These are phyloP conservation scores for Apophysomyces sp. DNA, from an alignment of 371 early-diverging fungal species.

Conservation along the genomic window DNA sequence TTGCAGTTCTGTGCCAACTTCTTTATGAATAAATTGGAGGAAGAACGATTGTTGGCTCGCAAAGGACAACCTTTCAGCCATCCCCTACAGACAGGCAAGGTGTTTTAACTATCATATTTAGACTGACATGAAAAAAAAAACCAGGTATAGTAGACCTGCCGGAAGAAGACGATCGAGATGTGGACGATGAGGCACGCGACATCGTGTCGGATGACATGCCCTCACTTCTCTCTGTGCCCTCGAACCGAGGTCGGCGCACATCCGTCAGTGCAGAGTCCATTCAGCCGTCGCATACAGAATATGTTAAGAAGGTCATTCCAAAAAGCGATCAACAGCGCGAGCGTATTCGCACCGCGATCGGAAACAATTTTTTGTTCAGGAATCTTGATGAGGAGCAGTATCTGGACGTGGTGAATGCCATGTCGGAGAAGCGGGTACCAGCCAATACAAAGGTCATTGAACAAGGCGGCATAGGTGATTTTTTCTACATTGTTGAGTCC, in stretches of 20 bases:
- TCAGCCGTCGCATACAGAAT: slow-evolving; percentile 82
- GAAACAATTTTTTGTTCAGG: slow-evolving; percentile 90
- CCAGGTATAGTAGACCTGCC: background rate
- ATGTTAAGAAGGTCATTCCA: slow-evolving; percentile 79
- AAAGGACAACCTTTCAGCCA: slow-evolving; percentile 8
- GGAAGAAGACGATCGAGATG: slow-evolving; percentile 20
- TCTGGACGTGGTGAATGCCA: slow-evolving; percentile 93
- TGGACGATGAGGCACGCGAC: slow-evolving; percentile 34
- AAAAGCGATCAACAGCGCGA: slow-evolving; percentile 83
- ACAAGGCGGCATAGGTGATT: slow-evolving; percentile 97
- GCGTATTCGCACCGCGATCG: slow-evolving; percentile 79
- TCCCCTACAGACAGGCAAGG: background rate
- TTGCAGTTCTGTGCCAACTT: slow-evolving; percentile 86
- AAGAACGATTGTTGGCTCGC: slow-evolving; percentile 54
- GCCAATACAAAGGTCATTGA: slow-evolving; percentile 80
- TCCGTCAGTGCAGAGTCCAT: slow-evolving; percentile 97
- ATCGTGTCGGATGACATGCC: slow-evolving; percentile 21
- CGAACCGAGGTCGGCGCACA: slow-evolving; percentile 79
- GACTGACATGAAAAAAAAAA: background rate
- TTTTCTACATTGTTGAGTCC: slow-evolving; percentile 95
- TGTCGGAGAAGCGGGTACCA: slow-evolving; percentile 86
- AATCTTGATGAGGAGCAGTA: slow-evolving; percentile 95
- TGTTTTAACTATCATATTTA: background rate
- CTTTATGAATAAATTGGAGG: slow-evolving; percentile 69
- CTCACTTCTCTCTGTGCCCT: slow-evolving; percentile 60